Evolutionary conservation across 1,284 basidiomycete species (phyloP).

Genomic region (Porogramme epimiltina): DNA sequence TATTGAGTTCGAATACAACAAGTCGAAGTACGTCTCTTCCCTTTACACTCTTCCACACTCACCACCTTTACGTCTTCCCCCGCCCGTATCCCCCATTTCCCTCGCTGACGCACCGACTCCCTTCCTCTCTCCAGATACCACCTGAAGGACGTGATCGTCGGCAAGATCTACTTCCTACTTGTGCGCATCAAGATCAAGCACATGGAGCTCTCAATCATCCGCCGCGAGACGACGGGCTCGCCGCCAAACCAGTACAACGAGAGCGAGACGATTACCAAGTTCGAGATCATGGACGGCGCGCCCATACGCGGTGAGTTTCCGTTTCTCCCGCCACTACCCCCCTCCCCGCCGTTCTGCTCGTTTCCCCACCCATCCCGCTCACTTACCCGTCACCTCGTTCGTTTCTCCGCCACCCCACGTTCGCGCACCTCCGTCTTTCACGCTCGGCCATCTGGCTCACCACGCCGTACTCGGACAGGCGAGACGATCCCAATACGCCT

Average conservation of each 20-base stretch:
- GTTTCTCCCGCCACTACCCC: not conserved
- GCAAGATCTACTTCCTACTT: constrained; percentile 98
- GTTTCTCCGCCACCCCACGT: no score
- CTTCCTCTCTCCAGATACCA: constrained; percentile 74
- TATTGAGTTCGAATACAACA: constrained; percentile 99
- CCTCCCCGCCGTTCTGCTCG: not conserved
- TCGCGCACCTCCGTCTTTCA: no score
- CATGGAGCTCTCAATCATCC: constrained; percentile 98
- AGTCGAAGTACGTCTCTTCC: constrained; percentile 81
- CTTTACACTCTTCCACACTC: no score
- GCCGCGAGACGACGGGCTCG: constrained; percentile 94
- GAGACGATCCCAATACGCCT: constrained; percentile 98
- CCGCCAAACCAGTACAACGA: constrained; percentile 99
- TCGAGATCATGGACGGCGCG: constrained; percentile 98
- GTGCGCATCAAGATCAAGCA: constrained; percentile 99
- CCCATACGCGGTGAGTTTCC: constrained; percentile 78
- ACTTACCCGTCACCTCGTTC: no score
- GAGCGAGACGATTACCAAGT: constrained; percentile 98
- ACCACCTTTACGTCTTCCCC: not conserved
- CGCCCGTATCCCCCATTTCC: no score
- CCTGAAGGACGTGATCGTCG: constrained; percentile 98
- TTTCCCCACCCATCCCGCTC: no score
- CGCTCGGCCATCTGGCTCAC: not conserved
- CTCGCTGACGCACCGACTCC: not conserved
- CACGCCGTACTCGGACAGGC: constrained; percentile 51